Percentiles rank a stretch among this genome's conserved stretches.
Conservation (phyloP, 1,284 basidiomycete species). For the Baeospora myosura region DNA sequence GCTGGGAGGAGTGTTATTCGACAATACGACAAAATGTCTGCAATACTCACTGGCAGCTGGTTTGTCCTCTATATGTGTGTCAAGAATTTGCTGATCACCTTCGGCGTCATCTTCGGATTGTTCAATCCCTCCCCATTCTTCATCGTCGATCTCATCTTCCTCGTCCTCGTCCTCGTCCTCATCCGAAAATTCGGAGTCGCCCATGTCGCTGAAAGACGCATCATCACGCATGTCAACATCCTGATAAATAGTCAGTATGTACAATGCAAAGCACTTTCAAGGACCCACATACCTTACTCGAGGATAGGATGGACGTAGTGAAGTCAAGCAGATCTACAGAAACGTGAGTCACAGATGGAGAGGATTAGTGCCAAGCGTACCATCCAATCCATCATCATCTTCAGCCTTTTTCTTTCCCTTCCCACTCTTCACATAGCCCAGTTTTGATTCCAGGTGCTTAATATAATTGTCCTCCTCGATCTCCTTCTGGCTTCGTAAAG, state of each 20-base stretch:
- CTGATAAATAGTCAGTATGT: too few species aligned
- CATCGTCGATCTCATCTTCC: slow-evolving; percentile 19
- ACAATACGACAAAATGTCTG: slow-evolving; percentile 1
- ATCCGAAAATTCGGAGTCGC: slow-evolving; percentile 1
- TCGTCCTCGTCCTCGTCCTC: slow-evolving; percentile 13
- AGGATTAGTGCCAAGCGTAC: slow-evolving; percentile 25
- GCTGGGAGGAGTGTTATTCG: slow-evolving; percentile 18
- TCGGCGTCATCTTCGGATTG: slow-evolving; percentile 20
- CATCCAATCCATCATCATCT: slow-evolving; percentile 60
- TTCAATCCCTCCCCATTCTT: slow-evolving; percentile 19
- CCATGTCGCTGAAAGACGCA: neutral
- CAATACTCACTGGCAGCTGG: slow-evolving; percentile 11
- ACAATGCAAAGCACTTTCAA: slow-evolving; percentile 16
- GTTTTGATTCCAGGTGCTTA: slow-evolving; percentile 65
- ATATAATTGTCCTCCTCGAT: slow-evolving; percentile 74
- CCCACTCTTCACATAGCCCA: slow-evolving; percentile 44
- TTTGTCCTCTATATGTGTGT: neutral
- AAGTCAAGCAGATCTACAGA: slow-evolving; percentile 46
- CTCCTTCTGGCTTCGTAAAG: slow-evolving; percentile 33
- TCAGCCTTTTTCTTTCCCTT: slow-evolving; percentile 30
- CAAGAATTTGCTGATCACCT: slow-evolving; percentile 8
- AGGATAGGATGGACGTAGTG: slow-evolving; percentile 45
- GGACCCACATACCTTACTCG: slow-evolving; percentile 17
- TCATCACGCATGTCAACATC: too few species aligned
- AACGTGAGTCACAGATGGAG: slow-evolving; percentile 8